Base-by-base conservation (phyloP, 2,329 filamentous ascomycete species). In the Ophiosphaerella korrae region DNA sequence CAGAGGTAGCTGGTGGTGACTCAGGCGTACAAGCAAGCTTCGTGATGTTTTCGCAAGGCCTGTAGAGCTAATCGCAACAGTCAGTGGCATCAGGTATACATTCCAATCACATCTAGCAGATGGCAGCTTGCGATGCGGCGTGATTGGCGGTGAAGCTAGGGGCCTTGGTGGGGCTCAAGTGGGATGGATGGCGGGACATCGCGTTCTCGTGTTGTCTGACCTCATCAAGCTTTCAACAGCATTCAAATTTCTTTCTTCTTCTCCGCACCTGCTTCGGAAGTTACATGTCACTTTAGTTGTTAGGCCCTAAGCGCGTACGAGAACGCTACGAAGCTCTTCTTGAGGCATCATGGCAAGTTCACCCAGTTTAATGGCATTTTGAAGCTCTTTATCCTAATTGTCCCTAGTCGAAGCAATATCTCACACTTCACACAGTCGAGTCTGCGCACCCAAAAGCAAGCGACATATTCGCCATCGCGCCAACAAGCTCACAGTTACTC, bases 341-440 rank as follows among this genome's bases (percentile, higher is more conserved):
- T 5, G 32, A 26, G 11, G 6, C 42, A 39, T 46, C 43, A 38
- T 46, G 34, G 43, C 33, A 9, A 12, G 40, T 33, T 14, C 29
- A 18, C 34, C n/a, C 42, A 9, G 40, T 13, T 29, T 7, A 21
- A 24, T 34, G 49, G 4, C 11, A 58, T 54, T 49, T 46, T 51
- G 13, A 36, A 13, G 3, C 36, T 50, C 37, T 29, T 14, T 24
- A 9, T 40, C 21, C 54, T 64, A 50, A 69, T 42, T 31, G 4
- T 18, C 35, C 34, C 41, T 51, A 97, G 94, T 99, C 94, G 48
- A 97, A 97, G 80, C 94, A 97, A 87, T 99, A 97, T 74, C 84
- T 99, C 57, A 95, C 93, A 67, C 88, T 89, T 62, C 90, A 96
- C 75, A 93, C 92, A 37, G 85, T 96, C 73, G 89, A 96, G 72